phyloP scores from a whole-genome alignment of 75 land plant genomes.

The Selaginella moellendorffii region DNA sequence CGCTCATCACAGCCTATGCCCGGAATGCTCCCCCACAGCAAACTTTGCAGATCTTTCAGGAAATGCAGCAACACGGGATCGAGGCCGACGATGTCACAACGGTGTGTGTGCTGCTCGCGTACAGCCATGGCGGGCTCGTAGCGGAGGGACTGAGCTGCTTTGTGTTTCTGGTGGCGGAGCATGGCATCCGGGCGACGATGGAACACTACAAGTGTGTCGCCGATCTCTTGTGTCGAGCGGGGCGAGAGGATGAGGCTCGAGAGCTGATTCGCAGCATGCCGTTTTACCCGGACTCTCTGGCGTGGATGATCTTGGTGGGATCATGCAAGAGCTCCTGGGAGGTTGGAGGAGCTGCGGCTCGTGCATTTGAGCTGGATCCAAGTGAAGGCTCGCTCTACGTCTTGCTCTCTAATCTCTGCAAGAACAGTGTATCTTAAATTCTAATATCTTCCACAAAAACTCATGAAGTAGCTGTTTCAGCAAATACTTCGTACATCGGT shows the following conservation, averaged over 20 bases:
- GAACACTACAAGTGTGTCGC: background rate
- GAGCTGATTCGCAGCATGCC: background rate
- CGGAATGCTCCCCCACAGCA: background rate
- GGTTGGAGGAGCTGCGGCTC: background rate
- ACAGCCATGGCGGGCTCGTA: background rate
- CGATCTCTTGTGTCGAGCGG: background rate
- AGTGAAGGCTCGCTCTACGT: background rate
- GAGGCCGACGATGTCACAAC: background rate
- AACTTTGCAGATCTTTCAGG: background rate
- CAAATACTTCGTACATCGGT: too few species aligned
- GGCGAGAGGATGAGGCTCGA: background rate
- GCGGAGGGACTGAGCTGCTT: background rate
- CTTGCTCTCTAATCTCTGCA: background rate
- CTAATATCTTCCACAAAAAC: too few species aligned
- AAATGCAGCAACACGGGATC: background rate
- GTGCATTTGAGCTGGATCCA: background rate
- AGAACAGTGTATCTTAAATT: too few species aligned
- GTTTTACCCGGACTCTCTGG: background rate
- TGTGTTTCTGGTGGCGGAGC: background rate
- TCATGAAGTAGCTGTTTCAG: too few species aligned
- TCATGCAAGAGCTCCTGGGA: background rate
- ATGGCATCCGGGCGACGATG: background rate
- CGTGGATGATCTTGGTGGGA: background rate
- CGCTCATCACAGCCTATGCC: conserved; percentile 3
- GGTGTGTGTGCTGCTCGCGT: background rate